A percentile compares a stretch with the other conserved stretches of the same genome.
Evolutionary conservation across 208 protist species (phyloP).

Genomic region (Trypanosoma rangeli): DNA sequence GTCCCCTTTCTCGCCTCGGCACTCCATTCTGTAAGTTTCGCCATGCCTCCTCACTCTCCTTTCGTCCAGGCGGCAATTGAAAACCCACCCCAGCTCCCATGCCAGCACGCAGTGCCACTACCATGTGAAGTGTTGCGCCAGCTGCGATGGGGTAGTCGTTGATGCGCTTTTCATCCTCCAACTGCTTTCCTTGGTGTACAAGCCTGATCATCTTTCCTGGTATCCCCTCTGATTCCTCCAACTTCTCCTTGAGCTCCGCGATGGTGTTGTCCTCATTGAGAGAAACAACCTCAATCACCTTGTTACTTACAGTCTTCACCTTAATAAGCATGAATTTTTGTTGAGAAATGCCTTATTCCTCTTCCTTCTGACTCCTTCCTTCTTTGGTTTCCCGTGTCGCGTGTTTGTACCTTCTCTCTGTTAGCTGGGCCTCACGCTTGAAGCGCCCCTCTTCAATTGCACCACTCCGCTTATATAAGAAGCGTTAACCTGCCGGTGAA

Average conservation of each 20-base stretch:
- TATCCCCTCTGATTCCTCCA: constrained; percentile 83
- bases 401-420: neutral
- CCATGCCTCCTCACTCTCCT: neutral
- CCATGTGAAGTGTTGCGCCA: constrained; percentile 73
- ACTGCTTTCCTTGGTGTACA: constrained; percentile 69
- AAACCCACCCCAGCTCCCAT: neutral
- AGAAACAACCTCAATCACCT: constrained; percentile 63
- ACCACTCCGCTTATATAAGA: too few relatives aligned
- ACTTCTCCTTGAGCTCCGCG: constrained; percentile 66
- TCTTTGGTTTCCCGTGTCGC: neutral
- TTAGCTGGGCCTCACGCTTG: neutral
- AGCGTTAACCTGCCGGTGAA: too few relatives aligned
- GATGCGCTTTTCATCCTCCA: constrained; percentile 68
- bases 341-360: constrained; percentile 4
- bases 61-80: neutral
- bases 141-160: constrained; percentile 60
- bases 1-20: neutral
- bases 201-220: constrained; percentile 80
- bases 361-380: neutral
- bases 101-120: constrained; percentile 72
- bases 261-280: constrained; percentile 82
- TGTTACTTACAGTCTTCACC: constrained; percentile 71
- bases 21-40: neutral
- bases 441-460: neutral
- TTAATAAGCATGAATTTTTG: constrained; percentile 45